Evolutionary conservation across 2,329 filamentous ascomycete species (phyloP).

Genomic region (Calonectria pseudoreteaudii): DNA sequence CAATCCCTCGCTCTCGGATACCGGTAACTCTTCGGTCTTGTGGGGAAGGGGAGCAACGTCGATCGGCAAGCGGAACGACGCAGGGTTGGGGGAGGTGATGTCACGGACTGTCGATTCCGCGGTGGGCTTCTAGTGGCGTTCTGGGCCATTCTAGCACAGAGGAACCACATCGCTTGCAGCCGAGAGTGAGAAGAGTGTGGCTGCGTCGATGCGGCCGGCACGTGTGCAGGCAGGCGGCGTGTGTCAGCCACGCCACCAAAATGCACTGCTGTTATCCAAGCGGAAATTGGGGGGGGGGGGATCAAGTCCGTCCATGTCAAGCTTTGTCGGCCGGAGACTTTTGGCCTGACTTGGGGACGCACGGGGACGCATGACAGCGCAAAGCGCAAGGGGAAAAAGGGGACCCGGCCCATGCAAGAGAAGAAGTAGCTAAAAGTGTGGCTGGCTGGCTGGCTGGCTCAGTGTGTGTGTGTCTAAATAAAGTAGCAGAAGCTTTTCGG

Average conservation of each 20-base stretch:
- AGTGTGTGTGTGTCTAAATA: neutral
- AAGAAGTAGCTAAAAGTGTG: neutral
- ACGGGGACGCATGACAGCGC: neutral
- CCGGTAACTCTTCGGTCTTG: neutral
- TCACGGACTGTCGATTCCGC: neutral
- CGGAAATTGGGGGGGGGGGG: neutral
- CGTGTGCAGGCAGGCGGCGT: too few relatives aligned
- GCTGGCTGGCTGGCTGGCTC: neutral
- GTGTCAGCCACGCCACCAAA: neutral
- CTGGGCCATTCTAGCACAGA: neutral
- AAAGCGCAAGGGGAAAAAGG: neutral
- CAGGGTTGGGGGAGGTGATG: neutral
- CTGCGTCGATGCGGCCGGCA: neutral
- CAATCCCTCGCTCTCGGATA: neutral
- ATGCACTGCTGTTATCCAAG: too few relatives aligned
- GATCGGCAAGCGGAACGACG: neutral
- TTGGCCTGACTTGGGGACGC: neutral
- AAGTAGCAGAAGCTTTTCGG: neutral
- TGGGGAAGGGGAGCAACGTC: neutral
- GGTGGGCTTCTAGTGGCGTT: neutral
- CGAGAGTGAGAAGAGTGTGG: neutral
- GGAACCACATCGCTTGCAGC: neutral
- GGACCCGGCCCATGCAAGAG: neutral
- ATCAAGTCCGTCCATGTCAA: neutral
- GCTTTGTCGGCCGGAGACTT: neutral